Evolutionary conservation across 1,139 yeast genomes (phyloP), one percentile per base, ranked within the genome.

Genomic region (Sugiyamaella grinbergsii): DNA sequence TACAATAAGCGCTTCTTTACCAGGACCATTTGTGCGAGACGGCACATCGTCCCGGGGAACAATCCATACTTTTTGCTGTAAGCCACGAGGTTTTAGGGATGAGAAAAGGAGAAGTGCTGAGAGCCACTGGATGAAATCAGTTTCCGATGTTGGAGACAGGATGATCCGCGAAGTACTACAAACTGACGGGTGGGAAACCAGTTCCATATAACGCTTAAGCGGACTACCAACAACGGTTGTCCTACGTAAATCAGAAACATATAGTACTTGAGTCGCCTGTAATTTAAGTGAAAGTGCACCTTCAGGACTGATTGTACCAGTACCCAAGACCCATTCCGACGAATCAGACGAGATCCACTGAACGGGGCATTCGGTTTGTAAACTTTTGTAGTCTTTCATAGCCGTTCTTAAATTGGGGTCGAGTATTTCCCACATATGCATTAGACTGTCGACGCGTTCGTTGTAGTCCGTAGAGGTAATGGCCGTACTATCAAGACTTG

Each of bases 1-100:
- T 15, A 66, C 60, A 38, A 67, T 52, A 10, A 66, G 32, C 15
- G 42, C 18, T 31, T 41, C 41, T 28, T 23, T 42, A 8, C 28
- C 46, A 18, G 45, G 10, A 4, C 43, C 43, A 24, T 13, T 19
- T 19, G 22, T 23, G n/a, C 43, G 50, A 41, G 26, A 19, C 16
- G 46, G 50, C 5, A 24, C 3, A 24, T 33, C 44, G 6, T 45
- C 47, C 22, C 58, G 33, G 18, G 52, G 56, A 13, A 61, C 58
- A 37, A 59, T 53, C 51, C 47, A 52, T 37, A 58, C 53, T 50
- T 63, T 63, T 39, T 52, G 47, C 16, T 53, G 55, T 31, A 61
- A 38, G 5, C 66, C 66, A 1, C 46, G 43, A 5, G 64, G 56
- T 33, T 59, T 59, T 38, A 63, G 52, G 46, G 60, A 59, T 16